Evolutionary conservation across 257 asterid species (phyloP), one percentile per base, ranked within the genome.

Genomic region (Solanum sejunctum): DNA sequence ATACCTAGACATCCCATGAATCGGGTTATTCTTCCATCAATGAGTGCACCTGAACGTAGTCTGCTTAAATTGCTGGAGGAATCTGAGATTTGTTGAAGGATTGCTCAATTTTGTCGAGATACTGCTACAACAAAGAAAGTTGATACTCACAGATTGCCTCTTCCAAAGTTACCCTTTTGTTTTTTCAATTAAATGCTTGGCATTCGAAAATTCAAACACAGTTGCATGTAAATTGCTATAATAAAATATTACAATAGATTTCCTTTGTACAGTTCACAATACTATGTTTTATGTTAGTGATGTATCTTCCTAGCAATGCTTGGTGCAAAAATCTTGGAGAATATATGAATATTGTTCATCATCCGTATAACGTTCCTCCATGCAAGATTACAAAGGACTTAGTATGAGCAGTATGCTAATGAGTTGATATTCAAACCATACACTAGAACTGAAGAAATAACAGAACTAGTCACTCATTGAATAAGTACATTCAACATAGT

Each of bases 11-110:
- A 93, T 16, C 89, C 88, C 82, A 85, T 90, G 15, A 89, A 89
- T 77, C 94, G 96, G 45, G 86, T 81, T 77, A 89, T 89, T 80
- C 84, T 89, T 84, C 92, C 92, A 16, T 90, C 93, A 8, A 36
- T 86, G 28, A 89, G 93, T 85, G 91, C 92, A 73, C 93, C 93
- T 2, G 91, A 90, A 67, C 90, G 78, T 64, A 89, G 26, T 84
- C 78, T 90, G 83, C 91, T 89, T 67, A 85, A 88, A 86, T 47
- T 89, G 83, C 87, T 89, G 2, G 91, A 90, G 82, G 91, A 90
- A 64, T 89, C 91, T 45, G 92, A 90, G 61, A 87, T 86, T 47
- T 88, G 85, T 69, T 21, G 51, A 18, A 8, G 47, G 63, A 51
- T 77, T 51, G 0, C 55, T 71, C 6, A 20, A 20, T 32, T 41